Evolutionary conservation across 139 green algal genomes (phyloP).

Genomic region (Desmodesmus armatus): DNA sequence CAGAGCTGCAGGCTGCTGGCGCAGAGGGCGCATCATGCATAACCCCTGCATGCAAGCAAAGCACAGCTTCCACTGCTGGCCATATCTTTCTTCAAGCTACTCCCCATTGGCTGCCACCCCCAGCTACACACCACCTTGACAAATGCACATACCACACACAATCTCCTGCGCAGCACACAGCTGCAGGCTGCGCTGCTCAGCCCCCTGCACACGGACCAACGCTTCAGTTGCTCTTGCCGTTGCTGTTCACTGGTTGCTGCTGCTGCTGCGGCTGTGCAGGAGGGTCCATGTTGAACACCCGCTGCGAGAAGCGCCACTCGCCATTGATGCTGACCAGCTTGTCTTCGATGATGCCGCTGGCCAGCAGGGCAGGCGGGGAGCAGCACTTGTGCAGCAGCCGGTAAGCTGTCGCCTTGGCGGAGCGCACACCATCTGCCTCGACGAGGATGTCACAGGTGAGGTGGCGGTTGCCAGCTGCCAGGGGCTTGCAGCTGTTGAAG

Average conservation of each 20-base stretch:
- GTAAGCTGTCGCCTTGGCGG: slow-evolving; percentile 21
- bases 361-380: slow-evolving; percentile 42
- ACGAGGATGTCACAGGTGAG: slow-evolving; percentile 46
- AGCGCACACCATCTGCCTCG: slow-evolving; percentile 7
- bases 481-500: slow-evolving; percentile 10
- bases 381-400: slow-evolving; percentile 45
- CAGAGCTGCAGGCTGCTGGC: no score
- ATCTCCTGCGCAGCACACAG: neutral
- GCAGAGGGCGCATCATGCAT: no score
- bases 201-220: neutral
- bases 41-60: no score
- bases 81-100: no score
- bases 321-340: slow-evolving; percentile 39
- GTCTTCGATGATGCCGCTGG: slow-evolving; percentile 48
- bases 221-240: neutral
- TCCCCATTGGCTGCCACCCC: neutral
- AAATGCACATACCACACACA: neutral
- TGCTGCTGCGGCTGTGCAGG: neutral
- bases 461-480: slow-evolving; percentile 50
- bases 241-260: neutral
- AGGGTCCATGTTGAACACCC: slow-evolving; percentile 44
- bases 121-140: neutral
- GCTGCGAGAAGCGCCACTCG: slow-evolving; percentile 38
- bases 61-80: no score
- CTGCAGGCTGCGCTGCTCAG: neutral